phyloP scores from a whole-genome alignment of 768 basidiomycete genomes.

The Russula virescens region DNA sequence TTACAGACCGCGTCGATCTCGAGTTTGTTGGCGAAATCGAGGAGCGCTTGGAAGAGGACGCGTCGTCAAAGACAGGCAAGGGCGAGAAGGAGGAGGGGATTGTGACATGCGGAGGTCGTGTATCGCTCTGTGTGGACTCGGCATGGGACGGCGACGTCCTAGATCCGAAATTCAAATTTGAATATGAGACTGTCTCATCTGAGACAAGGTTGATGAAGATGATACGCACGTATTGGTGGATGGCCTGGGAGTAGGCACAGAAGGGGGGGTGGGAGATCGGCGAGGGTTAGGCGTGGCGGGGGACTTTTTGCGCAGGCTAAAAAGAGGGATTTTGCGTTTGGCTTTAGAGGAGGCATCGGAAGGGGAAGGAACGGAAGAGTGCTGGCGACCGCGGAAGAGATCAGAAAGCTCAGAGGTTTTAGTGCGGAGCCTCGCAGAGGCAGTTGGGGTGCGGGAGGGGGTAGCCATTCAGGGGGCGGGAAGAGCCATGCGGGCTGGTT shows the following conservation, averaged over 20 bases:
- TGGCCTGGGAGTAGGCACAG: slow-evolving; percentile 3
- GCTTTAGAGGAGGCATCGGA: slow-evolving; percentile 8
- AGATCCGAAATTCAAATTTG: background rate
- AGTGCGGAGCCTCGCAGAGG: slow-evolving; percentile 18
- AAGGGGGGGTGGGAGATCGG: background rate
- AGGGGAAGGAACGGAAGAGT: slow-evolving; percentile 2
- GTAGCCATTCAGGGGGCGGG: slow-evolving; percentile 7
- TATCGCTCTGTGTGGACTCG: background rate
- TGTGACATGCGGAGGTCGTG: slow-evolving; percentile 4
- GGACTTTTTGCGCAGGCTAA: slow-evolving; percentile 23
- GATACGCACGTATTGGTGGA: slow-evolving; percentile 8
- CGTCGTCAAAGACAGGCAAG: slow-evolving; percentile 11
- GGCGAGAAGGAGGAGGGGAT: slow-evolving; percentile 12
- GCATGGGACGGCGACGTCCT: background rate
- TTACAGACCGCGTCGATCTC: slow-evolving; percentile 6
- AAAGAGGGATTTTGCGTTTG: slow-evolving; percentile 23
- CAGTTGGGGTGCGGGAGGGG: slow-evolving; percentile 13
- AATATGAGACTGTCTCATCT: too few relatives aligned
- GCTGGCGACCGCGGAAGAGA: slow-evolving; percentile 21
- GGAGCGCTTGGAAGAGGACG: slow-evolving; percentile 15
- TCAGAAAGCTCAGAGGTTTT: slow-evolving; percentile 24
- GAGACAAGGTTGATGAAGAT: background rate
- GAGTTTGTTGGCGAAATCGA: slow-evolving; percentile 15
- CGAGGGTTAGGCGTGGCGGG: background rate
- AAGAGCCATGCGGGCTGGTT: background rate